Evolutionary conservation across 2,329 filamentous ascomycete species (phyloP).

Genomic region (Diplodia mutila): DNA sequence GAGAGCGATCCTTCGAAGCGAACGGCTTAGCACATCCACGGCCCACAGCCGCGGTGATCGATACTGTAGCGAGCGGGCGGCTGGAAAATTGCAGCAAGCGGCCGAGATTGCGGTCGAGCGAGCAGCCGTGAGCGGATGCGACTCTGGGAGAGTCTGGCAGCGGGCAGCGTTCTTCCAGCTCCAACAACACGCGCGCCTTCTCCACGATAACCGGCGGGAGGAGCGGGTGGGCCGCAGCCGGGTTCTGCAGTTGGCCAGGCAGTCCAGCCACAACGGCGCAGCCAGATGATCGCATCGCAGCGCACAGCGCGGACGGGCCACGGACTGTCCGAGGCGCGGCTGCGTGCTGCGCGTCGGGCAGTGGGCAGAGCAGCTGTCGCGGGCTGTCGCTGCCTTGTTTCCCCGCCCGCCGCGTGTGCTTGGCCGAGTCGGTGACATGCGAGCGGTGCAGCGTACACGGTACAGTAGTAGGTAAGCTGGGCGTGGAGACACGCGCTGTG

Average conservation of each 20-base stretch:
- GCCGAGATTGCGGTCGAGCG: background rate
- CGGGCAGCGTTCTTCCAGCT: too few relatives aligned
- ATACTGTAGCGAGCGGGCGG: background rate
- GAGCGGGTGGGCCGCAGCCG: slow-evolving; percentile 5
- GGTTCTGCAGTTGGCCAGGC: slow-evolving; percentile 12
- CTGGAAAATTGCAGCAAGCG: background rate
- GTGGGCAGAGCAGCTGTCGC: too few relatives aligned
- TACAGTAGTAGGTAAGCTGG: too few relatives aligned
- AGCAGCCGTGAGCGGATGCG: background rate
- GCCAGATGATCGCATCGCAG: background rate
- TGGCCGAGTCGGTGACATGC: background rate
- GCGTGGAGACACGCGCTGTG: background rate
- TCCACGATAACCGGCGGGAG: slow-evolving; percentile 7
- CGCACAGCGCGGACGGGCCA: slow-evolving; percentile 6
- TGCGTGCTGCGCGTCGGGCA: background rate
- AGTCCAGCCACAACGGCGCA: slow-evolving; percentile 21
- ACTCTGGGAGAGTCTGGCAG: background rate
- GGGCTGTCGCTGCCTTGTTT: background rate
- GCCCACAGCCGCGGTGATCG: slow-evolving; percentile 1
- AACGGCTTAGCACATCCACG: slow-evolving; percentile 21
- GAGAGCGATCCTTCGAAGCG: slow-evolving; percentile 17
- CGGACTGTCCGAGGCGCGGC: background rate
- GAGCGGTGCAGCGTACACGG: background rate
- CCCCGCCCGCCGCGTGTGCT: background rate
- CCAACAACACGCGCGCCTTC: background rate